phyloP scores from a whole-genome alignment of 805 yeast species.

The Hyphopichia homilentoma region DNA sequence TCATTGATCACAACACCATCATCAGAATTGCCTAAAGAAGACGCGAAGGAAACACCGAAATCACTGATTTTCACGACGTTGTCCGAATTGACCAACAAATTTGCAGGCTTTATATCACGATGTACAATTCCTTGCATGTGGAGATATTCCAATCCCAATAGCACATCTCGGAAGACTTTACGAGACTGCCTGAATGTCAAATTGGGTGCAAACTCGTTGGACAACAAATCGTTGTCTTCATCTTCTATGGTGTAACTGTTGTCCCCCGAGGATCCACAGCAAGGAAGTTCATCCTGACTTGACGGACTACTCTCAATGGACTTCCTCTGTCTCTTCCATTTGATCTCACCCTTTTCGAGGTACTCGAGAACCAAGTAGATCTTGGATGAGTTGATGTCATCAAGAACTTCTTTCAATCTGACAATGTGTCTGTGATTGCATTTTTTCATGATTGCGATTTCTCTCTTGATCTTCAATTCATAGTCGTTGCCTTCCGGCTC shows the following conservation, averaged over 20 bases:
- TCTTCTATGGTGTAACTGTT: conserved; percentile 10
- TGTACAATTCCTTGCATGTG: conserved; percentile 91
- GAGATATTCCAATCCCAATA: conserved; percentile 83
- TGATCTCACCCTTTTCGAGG: conserved; percentile 84
- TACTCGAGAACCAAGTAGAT: conserved; percentile 89
- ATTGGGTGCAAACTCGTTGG: conserved; percentile 47
- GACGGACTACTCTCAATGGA: conserved; percentile 1
- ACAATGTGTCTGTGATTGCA: conserved; percentile 42
- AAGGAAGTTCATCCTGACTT: conserved; percentile 32
- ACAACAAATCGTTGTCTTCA: conserved; percentile 17
- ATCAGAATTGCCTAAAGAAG: conserved; percentile 39
- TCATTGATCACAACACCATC: conserved; percentile 47
- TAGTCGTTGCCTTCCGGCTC: conserved; percentile 19
- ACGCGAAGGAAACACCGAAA: conserved; percentile 89
- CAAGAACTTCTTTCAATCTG: conserved; percentile 60
- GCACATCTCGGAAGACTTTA: conserved; percentile 74
- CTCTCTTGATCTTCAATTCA: conserved; percentile 36
- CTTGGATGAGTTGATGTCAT: conserved; percentile 77
- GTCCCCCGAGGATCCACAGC: conserved; percentile 19
- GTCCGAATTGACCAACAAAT: conserved; percentile 66
- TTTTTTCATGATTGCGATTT: conserved; percentile 46
- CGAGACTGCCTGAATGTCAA: conserved; percentile 65
- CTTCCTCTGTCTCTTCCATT: conserved; percentile 52
- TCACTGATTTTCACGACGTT: conserved; percentile 88
- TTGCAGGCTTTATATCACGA: conserved; percentile 95